Evolutionary conservation across 179 eudicot genomes (phyloP), one percentile per base, ranked within the genome.

Genomic region (Sideroxylon spinosum): DNA sequence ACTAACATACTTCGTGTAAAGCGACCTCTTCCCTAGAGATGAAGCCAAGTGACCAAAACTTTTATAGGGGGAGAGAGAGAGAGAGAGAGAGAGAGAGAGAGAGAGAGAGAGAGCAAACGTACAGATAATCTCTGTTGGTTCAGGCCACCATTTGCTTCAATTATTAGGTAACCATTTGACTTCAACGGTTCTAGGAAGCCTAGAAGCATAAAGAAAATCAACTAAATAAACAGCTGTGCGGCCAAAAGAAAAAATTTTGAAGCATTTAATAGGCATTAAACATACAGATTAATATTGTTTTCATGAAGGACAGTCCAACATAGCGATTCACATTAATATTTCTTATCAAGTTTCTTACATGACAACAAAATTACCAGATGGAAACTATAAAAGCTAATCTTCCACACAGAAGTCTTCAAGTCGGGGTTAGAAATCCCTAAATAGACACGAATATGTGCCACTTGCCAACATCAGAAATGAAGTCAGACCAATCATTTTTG

Each of bases 71-170:
- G 26, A 16, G 7, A 28, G 52, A 11, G 32, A 66, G 17, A 20
- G 50, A 37, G 29, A 78, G 32, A 32, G 44, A 61, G 20, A 52
- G 68, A 26, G 60, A 80, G 71, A 26, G 52, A 71, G 59, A 84
- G 73, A 56, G 53, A 72, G 65, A 82, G 83, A 16, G 17, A 69
- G 44, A 6, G 5, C 44, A 37, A 78, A 81, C 90, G 69, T 92
- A 96, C 97, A 77, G 98, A 91, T 81, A 92, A 78, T 26, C 99
- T 81, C 82, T 95, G 99, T 81, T 96, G 99, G 85, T 96, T 96
- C 85, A 96, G 87, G 48, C 99, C 99, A 60, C 99, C 99, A 86
- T 96, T 96, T 52, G 99, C 99, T 87, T 96, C 99, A 79, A 96
- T 90, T 82, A 94, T 90, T 68, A 96, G 90, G 86, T 86, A 96